phyloP scores from a whole-genome alignment of 768 basidiomycete species.

The Podaxis mareebaensis region DNA sequence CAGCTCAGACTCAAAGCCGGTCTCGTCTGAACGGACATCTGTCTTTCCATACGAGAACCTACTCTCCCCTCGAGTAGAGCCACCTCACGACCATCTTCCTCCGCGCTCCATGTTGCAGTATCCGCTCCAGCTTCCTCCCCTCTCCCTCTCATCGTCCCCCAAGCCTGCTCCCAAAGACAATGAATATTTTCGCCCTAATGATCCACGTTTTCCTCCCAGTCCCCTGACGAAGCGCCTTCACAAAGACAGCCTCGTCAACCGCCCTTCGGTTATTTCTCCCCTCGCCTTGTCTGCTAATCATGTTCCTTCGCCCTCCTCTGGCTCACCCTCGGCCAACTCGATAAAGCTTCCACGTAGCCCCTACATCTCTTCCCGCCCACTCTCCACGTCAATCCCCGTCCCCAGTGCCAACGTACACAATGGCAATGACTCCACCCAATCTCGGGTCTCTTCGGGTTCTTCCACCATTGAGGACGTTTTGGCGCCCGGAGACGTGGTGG shows the following conservation, averaged over 20 bases:
- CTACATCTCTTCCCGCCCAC: slow-evolving; percentile 36
- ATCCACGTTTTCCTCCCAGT: slow-evolving; percentile 27
- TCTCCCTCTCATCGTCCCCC: slow-evolving; percentile 36
- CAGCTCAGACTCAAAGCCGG: slow-evolving; percentile 55
- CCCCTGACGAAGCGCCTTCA: slow-evolving; percentile 38
- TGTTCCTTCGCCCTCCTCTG: slow-evolving; percentile 35
- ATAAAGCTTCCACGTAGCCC: slow-evolving; percentile 38
- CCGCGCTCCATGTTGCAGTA: slow-evolving; percentile 62
- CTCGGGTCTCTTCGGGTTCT: slow-evolving; percentile 39
- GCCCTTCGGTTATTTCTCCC: slow-evolving; percentile 27
- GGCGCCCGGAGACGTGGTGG: slow-evolving; percentile 71
- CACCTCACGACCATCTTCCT: slow-evolving; percentile 23
- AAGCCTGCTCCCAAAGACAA: slow-evolving; percentile 33
- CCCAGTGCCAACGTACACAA: slow-evolving; percentile 26
- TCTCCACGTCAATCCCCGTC: slow-evolving; percentile 31
- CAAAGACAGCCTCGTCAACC: slow-evolving; percentile 35
- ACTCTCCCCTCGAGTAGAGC: slow-evolving; percentile 20
- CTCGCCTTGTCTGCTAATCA: slow-evolving; percentile 32
- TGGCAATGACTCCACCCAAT: slow-evolving; percentile 29
- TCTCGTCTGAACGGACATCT: slow-evolving; percentile 49
- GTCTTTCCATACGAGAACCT: slow-evolving; percentile 25
- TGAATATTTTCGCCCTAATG: slow-evolving; percentile 46
- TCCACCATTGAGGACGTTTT: slow-evolving; percentile 62
- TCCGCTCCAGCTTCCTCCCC: slow-evolving; percentile 43
- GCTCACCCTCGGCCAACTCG: slow-evolving; percentile 37